phyloP scores from a whole-genome alignment of 2,329 filamentous ascomycete species.

The Zarea fungicola region DNA sequence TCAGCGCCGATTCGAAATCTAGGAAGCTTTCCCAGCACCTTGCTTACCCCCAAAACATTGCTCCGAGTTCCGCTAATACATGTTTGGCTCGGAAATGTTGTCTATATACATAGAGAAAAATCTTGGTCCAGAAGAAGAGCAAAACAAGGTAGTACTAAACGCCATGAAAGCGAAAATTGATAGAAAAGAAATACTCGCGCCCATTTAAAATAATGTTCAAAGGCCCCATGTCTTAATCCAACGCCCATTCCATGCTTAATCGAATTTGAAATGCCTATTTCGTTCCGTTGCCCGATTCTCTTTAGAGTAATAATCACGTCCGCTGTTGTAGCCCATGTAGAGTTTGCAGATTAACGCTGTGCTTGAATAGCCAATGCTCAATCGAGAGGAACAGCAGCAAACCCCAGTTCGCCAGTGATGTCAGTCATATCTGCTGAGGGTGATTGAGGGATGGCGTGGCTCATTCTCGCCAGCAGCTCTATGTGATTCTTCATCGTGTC shows the following conservation, averaged over 20 bases:
- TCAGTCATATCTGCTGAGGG: constrained; percentile 17
- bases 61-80: too few relatives aligned
- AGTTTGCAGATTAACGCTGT: neutral
- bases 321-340: neutral
- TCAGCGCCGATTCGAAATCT: too few relatives aligned
- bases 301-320: neutral
- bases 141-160: neutral
- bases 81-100: neutral
- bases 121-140: neutral
- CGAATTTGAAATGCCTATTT: constrained; percentile 1
- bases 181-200: neutral
- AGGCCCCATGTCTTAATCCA: neutral
- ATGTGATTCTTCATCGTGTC: constrained; percentile 36
- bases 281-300: constrained; percentile 7
- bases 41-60: too few relatives aligned
- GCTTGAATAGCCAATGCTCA: neutral
- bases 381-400: constrained; percentile 18
- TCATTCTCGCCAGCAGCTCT: constrained; percentile 34
- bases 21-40: too few relatives aligned
- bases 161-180: neutral
- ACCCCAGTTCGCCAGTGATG: constrained; percentile 27
- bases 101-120: neutral
- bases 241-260: constrained; percentile 5
- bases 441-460: constrained; percentile 20
- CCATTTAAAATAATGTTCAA: neutral